Evolutionary conservation across 176 grass and related monocot species (phyloP).

Genomic region (Oryza rufipogon): DNA sequence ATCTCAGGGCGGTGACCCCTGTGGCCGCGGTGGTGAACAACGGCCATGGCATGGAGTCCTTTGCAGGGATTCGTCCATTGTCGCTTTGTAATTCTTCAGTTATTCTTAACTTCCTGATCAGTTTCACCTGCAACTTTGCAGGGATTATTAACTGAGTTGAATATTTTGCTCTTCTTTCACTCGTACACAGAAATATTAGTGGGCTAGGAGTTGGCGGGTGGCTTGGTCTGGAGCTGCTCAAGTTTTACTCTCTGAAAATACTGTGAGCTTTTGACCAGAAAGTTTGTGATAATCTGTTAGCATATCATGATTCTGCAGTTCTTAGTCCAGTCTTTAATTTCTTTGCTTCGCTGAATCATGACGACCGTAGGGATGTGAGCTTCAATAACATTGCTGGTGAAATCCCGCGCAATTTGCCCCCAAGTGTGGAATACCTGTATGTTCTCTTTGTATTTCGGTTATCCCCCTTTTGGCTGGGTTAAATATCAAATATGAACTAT

Average conservation of each 20-base stretch:
- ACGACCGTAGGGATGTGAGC: slow-evolving; percentile 70
- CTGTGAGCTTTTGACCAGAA: slow-evolving; percentile 53
- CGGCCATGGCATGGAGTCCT: slow-evolving; percentile 51
- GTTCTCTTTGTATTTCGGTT: slow-evolving; percentile 24
- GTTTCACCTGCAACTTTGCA: slow-evolving; percentile 34
- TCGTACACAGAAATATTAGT: slow-evolving; percentile 69
- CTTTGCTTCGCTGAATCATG: slow-evolving; percentile 33
- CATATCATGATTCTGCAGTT: slow-evolving; percentile 29
- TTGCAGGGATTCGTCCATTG: slow-evolving; percentile 63
- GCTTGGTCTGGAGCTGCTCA: slow-evolving; percentile 62
- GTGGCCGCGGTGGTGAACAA: slow-evolving; percentile 32
- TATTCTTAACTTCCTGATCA: slow-evolving; percentile 18
- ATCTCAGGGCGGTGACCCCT: slow-evolving; percentile 55
- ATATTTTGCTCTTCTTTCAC: slow-evolving; percentile 31
- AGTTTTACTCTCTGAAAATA: slow-evolving; percentile 68
- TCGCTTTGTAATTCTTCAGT: slow-evolving; percentile 63
- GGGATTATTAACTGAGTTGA: background rate
- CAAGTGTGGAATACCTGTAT: slow-evolving; percentile 75
- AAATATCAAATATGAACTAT: slow-evolving; percentile 8
- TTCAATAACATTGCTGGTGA: slow-evolving; percentile 76
- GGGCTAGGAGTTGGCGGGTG: slow-evolving; percentile 71
- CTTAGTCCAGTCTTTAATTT: slow-evolving; percentile 27
- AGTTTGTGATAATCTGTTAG: slow-evolving; percentile 20
- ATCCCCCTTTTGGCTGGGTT: slow-evolving; percentile 24
- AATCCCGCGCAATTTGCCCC: slow-evolving; percentile 74